Base-by-base conservation (phyloP, 1,139 yeast genomes). In the Debaryomyces nepalensis region DNA sequence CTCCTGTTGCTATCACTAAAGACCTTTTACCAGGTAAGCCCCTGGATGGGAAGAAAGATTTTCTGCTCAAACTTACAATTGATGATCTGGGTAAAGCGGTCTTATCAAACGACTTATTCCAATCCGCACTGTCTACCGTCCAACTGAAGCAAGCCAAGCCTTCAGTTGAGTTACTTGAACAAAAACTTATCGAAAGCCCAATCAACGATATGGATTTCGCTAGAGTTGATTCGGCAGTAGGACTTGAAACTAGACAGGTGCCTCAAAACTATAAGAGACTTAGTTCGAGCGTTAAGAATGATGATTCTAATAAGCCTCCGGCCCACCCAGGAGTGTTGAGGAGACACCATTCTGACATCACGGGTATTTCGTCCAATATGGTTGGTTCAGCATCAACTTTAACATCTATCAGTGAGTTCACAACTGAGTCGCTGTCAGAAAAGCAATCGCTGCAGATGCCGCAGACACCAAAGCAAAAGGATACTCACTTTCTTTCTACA, bases 51-150 rank as follows among this genome's bases (percentile, higher is more conserved):
- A 38, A 35, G 12, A 47, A 51, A 26, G 70, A 66, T 45, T 68
- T 66, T 50, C 62, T 57, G 54, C 56, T 73, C 49, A 62, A 62
- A 42, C 57, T 73, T 41, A 69, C 65, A 50, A 63, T 73, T 37
- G 77, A 73, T 48, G 75, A 68, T 45, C 66, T 63, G 63, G 79
- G 78, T n/a, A 70, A 69, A 43, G 78, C 79, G 1, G 66, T 68
- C n/a, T 63, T 69, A 47, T 61, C 65, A 19, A 58, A 55, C 31
- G 65, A 63, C 40, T 49, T 58, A 41, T 54, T 54, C 32, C 37
- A 20, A 12, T 24, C 41, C n/a, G n/a, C n/a, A n/a, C n/a, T n/a
- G 29, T 4, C 22, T 5, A 8, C n/a, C 11, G 21, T 8, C 16
- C 19, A 24, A 10, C n/a, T 7, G 5, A 15, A 22, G 6, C 30